Percentiles rank a stretch among this genome's conserved stretches.
phyloP scores from a whole-genome alignment of 2,329 filamentous ascomycete genomes.

The Penicillium sp. region DNA sequence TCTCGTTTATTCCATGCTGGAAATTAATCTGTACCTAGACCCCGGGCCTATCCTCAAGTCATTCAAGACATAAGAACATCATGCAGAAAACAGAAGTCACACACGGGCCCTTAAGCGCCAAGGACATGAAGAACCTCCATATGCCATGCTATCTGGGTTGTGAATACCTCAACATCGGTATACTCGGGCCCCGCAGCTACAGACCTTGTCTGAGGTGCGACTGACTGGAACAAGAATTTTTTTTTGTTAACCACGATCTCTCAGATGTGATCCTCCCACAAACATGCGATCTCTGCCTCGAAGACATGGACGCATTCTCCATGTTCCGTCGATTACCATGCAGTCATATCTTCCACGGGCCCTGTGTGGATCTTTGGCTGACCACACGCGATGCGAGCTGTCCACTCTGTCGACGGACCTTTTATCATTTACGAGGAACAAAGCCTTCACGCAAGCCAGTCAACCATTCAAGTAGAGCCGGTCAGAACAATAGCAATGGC shows the following conservation, averaged over 20 bases:
- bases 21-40: no score
- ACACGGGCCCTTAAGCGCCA: constrained; percentile 1
- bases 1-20: no score
- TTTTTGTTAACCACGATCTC: neutral
- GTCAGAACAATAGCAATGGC: neutral
- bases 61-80: neutral
- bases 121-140: neutral
- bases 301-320: neutral
- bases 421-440: constrained; percentile 1
- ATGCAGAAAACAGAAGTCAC: neutral
- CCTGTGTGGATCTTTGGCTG: constrained; percentile 1
- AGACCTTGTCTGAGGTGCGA: no score
- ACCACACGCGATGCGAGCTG: constrained; percentile 2
- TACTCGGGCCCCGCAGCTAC: no score
- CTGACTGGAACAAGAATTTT: neutral
- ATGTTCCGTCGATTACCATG: constrained; percentile 4
- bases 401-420: neutral
- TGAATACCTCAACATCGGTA: constrained; percentile 1
- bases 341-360: constrained; percentile 3
- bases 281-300: constrained; percentile 1
- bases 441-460: neutral
- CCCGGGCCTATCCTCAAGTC: neutral
- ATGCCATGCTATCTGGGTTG: constrained; percentile 3
- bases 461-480: neutral
- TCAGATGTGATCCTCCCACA: neutral